phyloP scores from a whole-genome alignment of 2,329 filamentous ascomycete genomes.

The Aspergillus ochraceoroseus region DNA sequence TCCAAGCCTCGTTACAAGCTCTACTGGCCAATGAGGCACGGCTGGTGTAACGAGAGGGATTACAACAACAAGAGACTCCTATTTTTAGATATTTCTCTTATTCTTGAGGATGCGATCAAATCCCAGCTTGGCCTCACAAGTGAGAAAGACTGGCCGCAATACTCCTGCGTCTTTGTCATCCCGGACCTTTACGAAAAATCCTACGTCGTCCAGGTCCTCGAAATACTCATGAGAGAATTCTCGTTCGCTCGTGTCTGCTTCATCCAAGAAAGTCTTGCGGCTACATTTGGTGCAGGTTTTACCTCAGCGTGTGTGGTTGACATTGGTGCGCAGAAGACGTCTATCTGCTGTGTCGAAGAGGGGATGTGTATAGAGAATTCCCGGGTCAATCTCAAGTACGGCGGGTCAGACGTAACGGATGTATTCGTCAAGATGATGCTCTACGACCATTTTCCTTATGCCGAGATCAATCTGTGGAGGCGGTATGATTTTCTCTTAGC shows the following conservation, averaged over 20 bases:
- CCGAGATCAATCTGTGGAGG: conserved; percentile 83
- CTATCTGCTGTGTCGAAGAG: conserved; percentile 93
- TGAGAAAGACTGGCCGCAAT: conserved; percentile 78
- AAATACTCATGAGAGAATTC: conserved; percentile 82
- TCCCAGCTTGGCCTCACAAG: conserved; percentile 74
- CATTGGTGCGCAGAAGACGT: conserved; percentile 94
- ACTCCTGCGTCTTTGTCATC: conserved; percentile 95
- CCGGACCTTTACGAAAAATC: conserved; percentile 94
- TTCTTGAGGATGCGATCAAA: conserved; percentile 80
- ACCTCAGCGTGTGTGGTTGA: conserved; percentile 93
- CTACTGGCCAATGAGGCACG: conserved; percentile 83
- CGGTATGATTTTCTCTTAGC: conserved; percentile 90
- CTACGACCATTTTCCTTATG: conserved; percentile 90
- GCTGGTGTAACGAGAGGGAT: conserved; percentile 85
- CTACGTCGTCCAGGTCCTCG: conserved; percentile 78
- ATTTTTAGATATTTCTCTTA: conserved; percentile 78
- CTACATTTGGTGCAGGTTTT: conserved; percentile 91
- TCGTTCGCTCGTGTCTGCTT: conserved; percentile 86
- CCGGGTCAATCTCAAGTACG: conserved; percentile 88
- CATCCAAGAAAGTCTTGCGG: conserved; percentile 92
- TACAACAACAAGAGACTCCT: conserved; percentile 75
- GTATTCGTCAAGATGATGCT: conserved; percentile 98
- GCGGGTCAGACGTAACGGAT: conserved; percentile 87
- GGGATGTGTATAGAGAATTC: conserved; percentile 93
- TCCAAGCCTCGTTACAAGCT: conserved; percentile 86